phyloP scores from a whole-genome alignment of 2,329 filamentous ascomycete species.

The Nemania serpens region DNA sequence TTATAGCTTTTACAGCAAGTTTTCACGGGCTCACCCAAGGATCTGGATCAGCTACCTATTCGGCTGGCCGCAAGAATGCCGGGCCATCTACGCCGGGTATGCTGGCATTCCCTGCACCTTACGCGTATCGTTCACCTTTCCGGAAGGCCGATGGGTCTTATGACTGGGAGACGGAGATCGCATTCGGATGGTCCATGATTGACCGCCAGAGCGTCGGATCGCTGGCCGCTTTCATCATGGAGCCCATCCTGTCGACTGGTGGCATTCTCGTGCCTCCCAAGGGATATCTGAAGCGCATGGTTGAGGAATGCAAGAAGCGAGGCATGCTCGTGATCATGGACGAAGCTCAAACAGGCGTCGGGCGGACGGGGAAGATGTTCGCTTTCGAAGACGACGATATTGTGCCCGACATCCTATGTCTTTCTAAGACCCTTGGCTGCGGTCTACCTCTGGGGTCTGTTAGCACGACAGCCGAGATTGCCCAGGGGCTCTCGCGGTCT shows the following conservation, averaged over 20 bases:
- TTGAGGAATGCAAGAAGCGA: slow-evolving; percentile 57
- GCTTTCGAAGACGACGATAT: slow-evolving; percentile 60
- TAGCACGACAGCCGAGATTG: slow-evolving; percentile 59
- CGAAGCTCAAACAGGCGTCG: slow-evolving; percentile 65
- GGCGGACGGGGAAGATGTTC: slow-evolving; percentile 62
- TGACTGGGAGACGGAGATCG: slow-evolving; percentile 68
- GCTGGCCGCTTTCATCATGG: slow-evolving; percentile 66
- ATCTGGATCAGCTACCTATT: slow-evolving; percentile 10
- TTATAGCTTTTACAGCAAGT: slow-evolving; percentile 62
- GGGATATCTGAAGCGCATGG: slow-evolving; percentile 63
- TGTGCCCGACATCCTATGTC: slow-evolving; percentile 62
- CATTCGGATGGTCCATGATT: slow-evolving; percentile 65
- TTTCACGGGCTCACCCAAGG: slow-evolving; percentile 63
- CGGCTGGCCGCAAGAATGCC: slow-evolving; percentile 9
- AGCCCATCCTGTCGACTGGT: slow-evolving; percentile 62
- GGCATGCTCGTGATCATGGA: slow-evolving; percentile 66
- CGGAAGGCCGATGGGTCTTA: slow-evolving; percentile 62
- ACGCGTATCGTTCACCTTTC: slow-evolving; percentile 66
- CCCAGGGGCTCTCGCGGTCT: slow-evolving; percentile 50
- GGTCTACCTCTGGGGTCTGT: slow-evolving; percentile 64
- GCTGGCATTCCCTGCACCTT: slow-evolving; percentile 61
- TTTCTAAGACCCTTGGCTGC: slow-evolving; percentile 66
- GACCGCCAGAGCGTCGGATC: slow-evolving; percentile 64
- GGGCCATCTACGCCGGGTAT: slow-evolving; percentile 59
- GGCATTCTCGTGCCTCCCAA: slow-evolving; percentile 64